Evolutionary conservation across 1,284 basidiomycete species (phyloP), one percentile per base, ranked within the genome.

Genomic region (Ustilago cynodontis): DNA sequence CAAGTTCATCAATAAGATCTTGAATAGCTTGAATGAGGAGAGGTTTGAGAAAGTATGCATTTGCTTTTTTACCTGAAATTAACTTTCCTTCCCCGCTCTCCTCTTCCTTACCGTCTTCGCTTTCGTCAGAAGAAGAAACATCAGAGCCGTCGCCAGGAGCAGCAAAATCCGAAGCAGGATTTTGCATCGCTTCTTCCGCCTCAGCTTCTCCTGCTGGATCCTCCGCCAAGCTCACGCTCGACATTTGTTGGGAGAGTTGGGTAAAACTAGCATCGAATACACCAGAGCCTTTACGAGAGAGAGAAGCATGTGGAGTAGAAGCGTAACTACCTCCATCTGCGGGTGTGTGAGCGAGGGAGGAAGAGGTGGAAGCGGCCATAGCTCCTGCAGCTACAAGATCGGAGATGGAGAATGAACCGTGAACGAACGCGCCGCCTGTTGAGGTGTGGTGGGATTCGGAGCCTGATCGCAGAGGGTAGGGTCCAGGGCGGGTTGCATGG

Each of bases 1-100:
- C 96, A 54, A 99, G 88, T 86, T 99, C 97, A 80, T 97, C 94
- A 53, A 98, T 89, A 16, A 98, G 92, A 85, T 98, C 87, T 52
- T 86, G 86, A 45, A 87, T 87, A n/a, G 87, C 87, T 66, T 87
- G 87, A 59, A 87, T 85, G 45, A 87, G 85, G 14, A 87, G 75
- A 11, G 86, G 86, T 67, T 87, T 87, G 29, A 85, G 72, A 24
- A 83, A 78, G 71, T 81, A 81, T 3, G 80, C 78, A 5, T 67
- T 65, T 4, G 62, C 43, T 35, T 60, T 54, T 29, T 52, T 60
- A 3, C 60, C 56, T 24, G 59, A 59, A 28, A 55, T 37, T 24
- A 57, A 22, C 37, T 47, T 87, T 58, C 43, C 31, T 24, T 41
- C 65, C 35, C 43, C 49, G 22, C 54, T 18, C 49, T 43, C 59